Conservation (phyloP, 2,329 filamentous ascomycete species). For the Cladosporium velox region DNA sequence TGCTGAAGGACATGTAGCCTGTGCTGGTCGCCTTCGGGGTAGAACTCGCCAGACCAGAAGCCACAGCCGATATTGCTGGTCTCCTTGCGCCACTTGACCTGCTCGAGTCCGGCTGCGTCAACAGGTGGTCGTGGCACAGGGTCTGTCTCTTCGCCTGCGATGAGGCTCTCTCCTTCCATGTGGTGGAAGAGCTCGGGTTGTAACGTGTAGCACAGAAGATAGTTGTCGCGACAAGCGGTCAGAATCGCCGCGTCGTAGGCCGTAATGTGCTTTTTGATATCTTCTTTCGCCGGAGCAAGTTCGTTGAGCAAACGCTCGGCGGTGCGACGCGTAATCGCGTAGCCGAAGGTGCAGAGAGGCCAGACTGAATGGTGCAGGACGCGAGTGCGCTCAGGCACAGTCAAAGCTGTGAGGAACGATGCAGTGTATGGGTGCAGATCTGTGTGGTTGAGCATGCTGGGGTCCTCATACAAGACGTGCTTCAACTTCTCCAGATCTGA, state of each 20-base stretch:
- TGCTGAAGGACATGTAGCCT: slow-evolving; percentile 40
- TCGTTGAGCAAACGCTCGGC: slow-evolving; percentile 38
- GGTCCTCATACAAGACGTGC: slow-evolving; percentile 41
- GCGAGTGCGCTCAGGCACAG: slow-evolving; percentile 41
- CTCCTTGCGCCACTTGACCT: slow-evolving; percentile 28
- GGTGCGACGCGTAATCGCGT: slow-evolving; percentile 44
- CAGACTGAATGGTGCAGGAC: slow-evolving; percentile 45
- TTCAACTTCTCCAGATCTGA: slow-evolving; percentile 36
- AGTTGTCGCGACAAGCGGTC: slow-evolving; percentile 40
- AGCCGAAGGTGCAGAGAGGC: slow-evolving; percentile 48
- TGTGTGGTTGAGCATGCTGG: slow-evolving; percentile 39
- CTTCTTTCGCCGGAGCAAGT: slow-evolving; percentile 41
- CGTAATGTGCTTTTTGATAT: slow-evolving; percentile 32
- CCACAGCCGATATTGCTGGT: slow-evolving; percentile 41
- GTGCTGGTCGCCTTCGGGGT: slow-evolving; percentile 36
- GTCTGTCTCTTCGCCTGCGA: slow-evolving; percentile 41
- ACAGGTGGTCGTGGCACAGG: slow-evolving; percentile 31
- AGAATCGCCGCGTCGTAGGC: slow-evolving; percentile 45
- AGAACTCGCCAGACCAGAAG: slow-evolving; percentile 44
- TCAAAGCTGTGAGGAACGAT: slow-evolving; percentile 39
- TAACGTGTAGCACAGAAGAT: slow-evolving; percentile 39
- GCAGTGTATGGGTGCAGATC: slow-evolving; percentile 44
- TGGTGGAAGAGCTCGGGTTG: slow-evolving; percentile 45
- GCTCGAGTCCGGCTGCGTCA: slow-evolving; percentile 31
- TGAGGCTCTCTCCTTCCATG: slow-evolving; percentile 39